Conservation (phyloP, 495 filamentous ascomycete species). For the Podospora fimiseda region DNA sequence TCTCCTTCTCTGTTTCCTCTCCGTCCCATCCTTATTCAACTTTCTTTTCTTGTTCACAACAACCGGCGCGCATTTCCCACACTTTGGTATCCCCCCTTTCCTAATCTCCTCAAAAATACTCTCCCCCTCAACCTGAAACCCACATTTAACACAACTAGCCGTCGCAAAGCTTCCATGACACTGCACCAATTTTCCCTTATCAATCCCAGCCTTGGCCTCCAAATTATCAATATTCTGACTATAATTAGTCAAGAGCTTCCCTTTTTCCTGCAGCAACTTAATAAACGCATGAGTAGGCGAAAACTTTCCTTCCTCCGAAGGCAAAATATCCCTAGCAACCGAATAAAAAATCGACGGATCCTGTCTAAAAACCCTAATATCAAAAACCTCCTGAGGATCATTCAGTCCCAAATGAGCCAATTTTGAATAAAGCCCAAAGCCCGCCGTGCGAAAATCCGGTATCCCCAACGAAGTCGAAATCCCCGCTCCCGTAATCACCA, state of each 20-base stretch:
- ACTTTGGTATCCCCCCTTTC: conserved; percentile 62
- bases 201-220: conserved; percentile 79
- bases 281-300: conserved; percentile 96
- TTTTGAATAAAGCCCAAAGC: conserved; percentile 80
- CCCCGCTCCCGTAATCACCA: conserved; percentile 91
- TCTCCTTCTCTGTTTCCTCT: conserved; percentile 53
- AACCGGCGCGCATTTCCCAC: conserved; percentile 51
- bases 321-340: conserved; percentile 85
- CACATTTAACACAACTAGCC: conserved; percentile 82
- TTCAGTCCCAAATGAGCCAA: conserved; percentile 62
- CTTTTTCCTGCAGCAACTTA: conserved; percentile 82
- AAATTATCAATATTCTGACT: conserved; percentile 99
- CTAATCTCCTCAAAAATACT: conserved; percentile 73
- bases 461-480: conserved; percentile 88
- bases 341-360: conserved; percentile 90
- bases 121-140: conserved; percentile 65
- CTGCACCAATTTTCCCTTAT: conserved; percentile 79
- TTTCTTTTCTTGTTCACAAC: conserved; percentile 62
- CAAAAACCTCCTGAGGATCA: conserved; percentile 93
- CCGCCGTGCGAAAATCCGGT: conserved; percentile 81
- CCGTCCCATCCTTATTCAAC: conserved; percentile 55
- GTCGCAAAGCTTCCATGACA: conserved; percentile 95
- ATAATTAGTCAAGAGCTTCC: conserved; percentile 91
- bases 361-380: conserved; percentile 76
- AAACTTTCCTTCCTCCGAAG: conserved; percentile 58